Conservation (phyloP, 306 rosid genomes). For the Sophora flavescens region DNA sequence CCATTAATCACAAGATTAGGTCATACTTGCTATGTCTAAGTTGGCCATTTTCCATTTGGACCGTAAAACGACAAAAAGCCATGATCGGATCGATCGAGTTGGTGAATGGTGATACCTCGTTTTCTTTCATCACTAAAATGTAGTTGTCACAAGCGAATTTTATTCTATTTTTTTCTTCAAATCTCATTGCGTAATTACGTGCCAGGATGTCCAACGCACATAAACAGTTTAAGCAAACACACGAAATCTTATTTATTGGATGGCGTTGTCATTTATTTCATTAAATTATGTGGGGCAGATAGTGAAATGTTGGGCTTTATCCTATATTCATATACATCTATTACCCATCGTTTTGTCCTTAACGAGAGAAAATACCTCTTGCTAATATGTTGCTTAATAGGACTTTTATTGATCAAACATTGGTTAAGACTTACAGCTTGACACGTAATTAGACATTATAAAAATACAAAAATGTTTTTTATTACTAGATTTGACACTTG, state of each 20-base stretch:
- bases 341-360: slow-evolving; percentile 14
- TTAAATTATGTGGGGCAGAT: slow-evolving; percentile 9
- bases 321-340: slow-evolving; percentile 18
- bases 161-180: slow-evolving; percentile 44
- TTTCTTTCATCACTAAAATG: slow-evolving; percentile 35
- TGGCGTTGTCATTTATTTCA: slow-evolving; percentile 55
- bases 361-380: neutral
- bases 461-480: neutral
- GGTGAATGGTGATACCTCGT: slow-evolving; percentile 48
- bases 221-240: slow-evolving; percentile 48
- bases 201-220: slow-evolving; percentile 61
- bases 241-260: slow-evolving; percentile 61
- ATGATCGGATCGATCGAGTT: slow-evolving; percentile 62
- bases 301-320: slow-evolving; percentile 42
- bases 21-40: slow-evolving; percentile 29
- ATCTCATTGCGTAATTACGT: slow-evolving; percentile 55
- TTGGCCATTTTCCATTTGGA: slow-evolving; percentile 44
- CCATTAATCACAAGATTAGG: slow-evolving; percentile 43
- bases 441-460: slow-evolving; percentile 45
- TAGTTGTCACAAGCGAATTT: neutral
- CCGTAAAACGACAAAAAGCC: slow-evolving; percentile 53
- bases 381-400: neutral
- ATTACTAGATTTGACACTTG: no score
- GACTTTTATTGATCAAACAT: slow-evolving; percentile 21
- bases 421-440: slow-evolving; percentile 13